Conservation (phyloP, 2,329 filamentous ascomycete species). For the Cordyceps farinosa region DNA sequence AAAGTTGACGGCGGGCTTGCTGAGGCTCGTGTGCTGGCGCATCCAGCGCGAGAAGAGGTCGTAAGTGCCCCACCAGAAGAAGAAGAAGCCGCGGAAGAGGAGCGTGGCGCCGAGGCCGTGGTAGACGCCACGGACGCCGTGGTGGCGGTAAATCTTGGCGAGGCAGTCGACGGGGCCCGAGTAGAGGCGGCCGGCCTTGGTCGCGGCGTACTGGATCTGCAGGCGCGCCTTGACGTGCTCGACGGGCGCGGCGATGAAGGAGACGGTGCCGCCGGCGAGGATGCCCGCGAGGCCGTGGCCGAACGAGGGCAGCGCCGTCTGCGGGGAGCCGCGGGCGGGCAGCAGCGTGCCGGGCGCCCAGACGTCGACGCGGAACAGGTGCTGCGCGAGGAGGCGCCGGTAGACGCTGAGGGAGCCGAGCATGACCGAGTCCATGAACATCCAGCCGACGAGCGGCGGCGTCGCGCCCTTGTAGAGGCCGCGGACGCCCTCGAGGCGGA, state of each 20-base stretch:
- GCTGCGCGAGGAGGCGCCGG: conserved; percentile 75
- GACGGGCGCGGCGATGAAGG: conserved; percentile 87
- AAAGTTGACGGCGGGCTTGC: conserved; percentile 83
- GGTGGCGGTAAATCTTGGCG: conserved; percentile 62
- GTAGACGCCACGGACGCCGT: conserved; percentile 79
- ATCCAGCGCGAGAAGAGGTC: conserved; percentile 74
- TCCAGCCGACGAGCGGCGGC: conserved; percentile 92
- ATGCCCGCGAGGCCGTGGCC: conserved; percentile 88
- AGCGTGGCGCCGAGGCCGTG: conserved; percentile 82
- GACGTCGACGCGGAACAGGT: conserved; percentile 62
- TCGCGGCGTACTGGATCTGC: conserved; percentile 87
- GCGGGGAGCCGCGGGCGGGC: conserved; percentile 22
- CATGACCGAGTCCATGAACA: conserved; percentile 95
- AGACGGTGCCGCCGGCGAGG: conserved; percentile 83
- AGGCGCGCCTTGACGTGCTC: conserved; percentile 93
- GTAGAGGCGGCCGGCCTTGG: conserved; percentile 75
- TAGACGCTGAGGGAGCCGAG: conserved; percentile 89
- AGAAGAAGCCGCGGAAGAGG: conserved; percentile 89
- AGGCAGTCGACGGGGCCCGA: conserved; percentile 82
- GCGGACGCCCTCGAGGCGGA: conserved; percentile 77
- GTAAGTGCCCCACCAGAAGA: conserved; percentile 98
- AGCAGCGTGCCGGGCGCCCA: conserved; percentile 28
- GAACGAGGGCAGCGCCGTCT: conserved; percentile 60
- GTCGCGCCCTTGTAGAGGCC: conserved; percentile 94
- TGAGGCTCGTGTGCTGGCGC: conserved; percentile 63